Base-by-base conservation (phyloP, 192 early-diverging fungal genomes). In the Linnemannia schmuckeri region DNA sequence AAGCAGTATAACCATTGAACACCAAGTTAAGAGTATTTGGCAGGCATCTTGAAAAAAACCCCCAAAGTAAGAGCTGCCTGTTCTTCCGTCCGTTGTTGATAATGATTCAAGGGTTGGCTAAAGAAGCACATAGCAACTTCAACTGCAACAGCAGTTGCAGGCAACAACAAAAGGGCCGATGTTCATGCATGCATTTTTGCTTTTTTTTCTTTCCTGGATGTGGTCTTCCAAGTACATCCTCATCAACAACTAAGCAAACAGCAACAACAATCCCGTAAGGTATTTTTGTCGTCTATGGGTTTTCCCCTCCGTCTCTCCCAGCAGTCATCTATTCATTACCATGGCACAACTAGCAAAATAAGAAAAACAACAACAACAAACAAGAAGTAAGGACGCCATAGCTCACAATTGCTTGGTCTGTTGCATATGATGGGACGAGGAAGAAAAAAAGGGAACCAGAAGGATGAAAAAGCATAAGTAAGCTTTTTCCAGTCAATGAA, bases 361-460 rank as follows among this genome's bases (percentile, higher is more conserved):
- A 35, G 15, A 35, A 6, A 15, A 24, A 72, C 66, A 69, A 30
- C 9, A 41, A 35, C 70, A 72, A 20, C 69, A 35, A 42, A 7
- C 10, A 33, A 6, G 41, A 72, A 20, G 40, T 24, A 57, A 57
- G 55, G 61, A 66, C 12, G 12, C 61, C 61, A 66, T 66, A 66
- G 61, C 61, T 66, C 61, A 66, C 61, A 66, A 66, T 66, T 66
- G 61, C 61, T 66, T 66, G 61, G 61, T 33, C 35, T 42, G 41
- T 42, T 42, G 70, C 70, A 72, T 42, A 38, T 41, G 70, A 38
- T 40, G 41, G 70, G 35, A 42, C 4, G 35, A 72, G 22, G 22
- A 22, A 41, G 15, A 22, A 20, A 3, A 72, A 22, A 72, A 20
- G 41, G 41, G 38, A 38, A 22, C 35, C 35, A 42, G 41, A 72